phyloP scores from a whole-genome alignment of 2,329 filamentous ascomycete genomes.

The Atkinsonella texensis region DNA sequence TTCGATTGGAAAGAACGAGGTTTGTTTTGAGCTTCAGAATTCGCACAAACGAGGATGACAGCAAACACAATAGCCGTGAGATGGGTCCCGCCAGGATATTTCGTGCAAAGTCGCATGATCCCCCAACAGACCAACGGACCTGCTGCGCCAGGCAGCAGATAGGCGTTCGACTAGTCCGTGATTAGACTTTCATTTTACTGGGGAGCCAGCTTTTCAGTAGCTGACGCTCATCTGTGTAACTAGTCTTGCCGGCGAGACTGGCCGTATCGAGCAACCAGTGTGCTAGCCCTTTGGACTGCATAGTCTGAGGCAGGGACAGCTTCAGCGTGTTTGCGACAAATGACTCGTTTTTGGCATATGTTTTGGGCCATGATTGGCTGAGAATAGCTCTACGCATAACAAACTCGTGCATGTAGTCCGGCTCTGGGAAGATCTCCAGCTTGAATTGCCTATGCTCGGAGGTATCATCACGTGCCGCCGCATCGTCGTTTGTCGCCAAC shows the following conservation, averaged over 20 bases:
- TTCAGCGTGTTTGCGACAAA: conserved; percentile 25
- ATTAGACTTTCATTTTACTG: conserved; percentile 11
- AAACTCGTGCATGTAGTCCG: conserved; percentile 27
- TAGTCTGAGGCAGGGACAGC: conserved; percentile 25
- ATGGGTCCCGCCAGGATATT: neutral
- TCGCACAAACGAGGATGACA: neutral
- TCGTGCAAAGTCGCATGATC: neutral
- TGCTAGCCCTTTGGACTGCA: conserved; percentile 26
- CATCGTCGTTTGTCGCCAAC: neutral
- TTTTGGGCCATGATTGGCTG: conserved; percentile 29
- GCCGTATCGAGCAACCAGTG: conserved; percentile 28
- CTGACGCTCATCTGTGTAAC: conserved; percentile 9
- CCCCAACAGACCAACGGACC: neutral
- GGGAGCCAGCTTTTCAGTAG: conserved; percentile 14
- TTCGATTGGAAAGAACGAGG: neutral
- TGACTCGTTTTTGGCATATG: conserved; percentile 19
- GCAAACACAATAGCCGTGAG: neutral
- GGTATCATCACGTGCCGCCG: neutral
- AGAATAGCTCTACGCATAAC: conserved; percentile 24
- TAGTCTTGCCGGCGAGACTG: neutral
- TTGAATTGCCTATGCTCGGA: conserved; percentile 24
- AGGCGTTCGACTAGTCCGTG: neutral
- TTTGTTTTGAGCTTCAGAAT: neutral
- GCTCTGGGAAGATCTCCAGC: conserved; percentile 27
- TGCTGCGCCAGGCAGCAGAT: neutral